These are phyloP conservation scores for Tetracentron sinense DNA, from an alignment of 164 flowering plant genomes.

Conservation along the genomic window DNA sequence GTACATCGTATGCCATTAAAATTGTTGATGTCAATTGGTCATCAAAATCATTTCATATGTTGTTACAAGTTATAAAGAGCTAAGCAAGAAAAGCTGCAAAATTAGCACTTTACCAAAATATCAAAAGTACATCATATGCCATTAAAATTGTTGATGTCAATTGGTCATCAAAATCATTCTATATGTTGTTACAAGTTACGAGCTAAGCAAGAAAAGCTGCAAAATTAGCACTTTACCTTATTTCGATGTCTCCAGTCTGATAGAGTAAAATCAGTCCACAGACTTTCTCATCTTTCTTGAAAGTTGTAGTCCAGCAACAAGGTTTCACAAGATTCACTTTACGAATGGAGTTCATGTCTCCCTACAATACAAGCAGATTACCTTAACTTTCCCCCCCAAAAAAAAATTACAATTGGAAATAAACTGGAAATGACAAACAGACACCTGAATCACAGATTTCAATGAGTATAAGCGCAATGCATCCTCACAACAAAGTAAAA, in stretches of 20 bases:
- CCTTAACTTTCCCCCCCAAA: too few species aligned
- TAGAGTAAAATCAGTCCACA: constrained; percentile 55
- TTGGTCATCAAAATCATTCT: too few species aligned
- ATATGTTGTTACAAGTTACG: constrained; percentile 3
- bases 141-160: neutral
- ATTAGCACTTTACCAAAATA: too few species aligned
- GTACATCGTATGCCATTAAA: neutral
- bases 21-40: neutral
- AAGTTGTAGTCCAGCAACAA: constrained; percentile 75
- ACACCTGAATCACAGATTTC: constrained; percentile 65
- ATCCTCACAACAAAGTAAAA: constrained; percentile 74
- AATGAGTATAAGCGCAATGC: constrained; percentile 48
- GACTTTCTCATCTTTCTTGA: constrained; percentile 43
- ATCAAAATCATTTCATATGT: constrained; percentile 5
- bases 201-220: neutral
- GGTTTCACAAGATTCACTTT: constrained; percentile 62
- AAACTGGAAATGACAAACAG: constrained; percentile 8
- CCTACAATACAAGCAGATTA: constrained; percentile 51
- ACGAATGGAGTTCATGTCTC: constrained; percentile 45
- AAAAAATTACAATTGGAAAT: too few species aligned
- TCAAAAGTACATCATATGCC: neutral
- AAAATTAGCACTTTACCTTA: constrained; percentile 37
- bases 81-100: too few species aligned
- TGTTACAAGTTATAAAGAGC: neutral
- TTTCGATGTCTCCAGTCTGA: constrained; percentile 68